Base-by-base conservation (phyloP, 176 grass and related monocot species). In the Alloteropsis semialata region DNA sequence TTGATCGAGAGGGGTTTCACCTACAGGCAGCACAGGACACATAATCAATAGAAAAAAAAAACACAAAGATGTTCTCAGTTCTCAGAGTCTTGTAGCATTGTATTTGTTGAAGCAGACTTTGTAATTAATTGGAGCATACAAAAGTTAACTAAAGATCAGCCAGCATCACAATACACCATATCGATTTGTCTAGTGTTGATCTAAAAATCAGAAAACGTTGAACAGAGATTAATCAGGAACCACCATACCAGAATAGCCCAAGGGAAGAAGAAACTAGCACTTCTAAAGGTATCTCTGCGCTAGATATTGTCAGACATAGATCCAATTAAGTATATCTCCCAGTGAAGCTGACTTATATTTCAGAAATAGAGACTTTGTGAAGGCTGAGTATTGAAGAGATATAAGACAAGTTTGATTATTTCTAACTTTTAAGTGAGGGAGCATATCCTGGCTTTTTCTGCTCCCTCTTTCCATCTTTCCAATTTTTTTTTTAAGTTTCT, bases 1-100 rank as follows among this genome's bases (percentile, higher is more conserved):
- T 82, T 91, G 72, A 91, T 84, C 27, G 92, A 91, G 33, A 94
- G 90, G 82, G 92, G 92, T 76, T 94, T 91, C 21, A 91, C 59
- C 92, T 94, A 68, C 50, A 72, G 11, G 36, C 48, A 76, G 50
- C 41, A 51, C 32, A 87, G 15, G 15, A 34, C 8, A 82, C 13
- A 55, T 61, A 55, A 78, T 72, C 24, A 82, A 79, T 46, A 72
- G 22, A 86, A 72, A 34, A 0, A 10, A 80, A 76, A 84, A 70
- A 61, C 8, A 54, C 16, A 25, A 56, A 55, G 22, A 77, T 82
- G 41, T 38, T 69, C 34, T 70, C 12, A 42, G n/a, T n/a, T n/a
- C n/a, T n/a, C n/a, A 77, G 32, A 84, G 49, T 66, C 15, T 56
- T n/a, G 10, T 21, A 68, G 62, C 37, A 79, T 30, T 68, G 9